Evolutionary conservation across 1,284 basidiomycete genomes (phyloP), one percentile per base, ranked within the genome.

Genomic region (Ceratobasidium theobromae): DNA sequence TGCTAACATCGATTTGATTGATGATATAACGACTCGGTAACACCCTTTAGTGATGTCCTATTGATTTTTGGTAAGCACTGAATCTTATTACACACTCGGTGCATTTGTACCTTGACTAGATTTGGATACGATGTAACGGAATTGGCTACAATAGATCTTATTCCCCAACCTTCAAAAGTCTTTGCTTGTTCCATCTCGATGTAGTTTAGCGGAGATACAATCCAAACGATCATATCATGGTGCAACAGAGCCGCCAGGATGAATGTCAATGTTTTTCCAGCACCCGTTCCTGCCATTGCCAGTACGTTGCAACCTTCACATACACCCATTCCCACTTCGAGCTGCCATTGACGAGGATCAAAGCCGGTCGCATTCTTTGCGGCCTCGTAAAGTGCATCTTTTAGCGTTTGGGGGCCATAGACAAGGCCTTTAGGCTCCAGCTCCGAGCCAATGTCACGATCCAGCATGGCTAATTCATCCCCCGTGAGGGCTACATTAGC

Each of bases 161-260:
- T 12, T 8, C 41, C 54, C 40, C 38, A 43, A 11, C 21, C 14
- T 9, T 4, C 12, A 33, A 57, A 46, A 4, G 27, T 3, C 18
- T 18, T 46, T 5, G 12, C 40, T 21, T 57, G 54, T 28, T 57
- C 12, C 3, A 38, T 30, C n/a, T 57, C 54, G 12, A 46, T 45
- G 27, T 57, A 57, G 27, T 57, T 57, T 5, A 57, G 41, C 2
- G 54, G 54, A 1, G 41, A 57, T 4, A 57, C 28, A n/a, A 57
- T 57, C 54, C 54, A 57, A 1, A 46, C 27, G 4, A 57, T 30
- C 25, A 43, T 30, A 4, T 46, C 41, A 6, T 21, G 53, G 9
- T n/a, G 25, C 12, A 57, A 25, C 25, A 57, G 46, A 11, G 18
- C 8, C 1, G 27, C 32, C 23, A 33, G 27, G 4, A 57, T 41